Evolutionary conservation across 345 rosid species (phyloP).

Genomic region (Pseudoturritis turrita): DNA sequence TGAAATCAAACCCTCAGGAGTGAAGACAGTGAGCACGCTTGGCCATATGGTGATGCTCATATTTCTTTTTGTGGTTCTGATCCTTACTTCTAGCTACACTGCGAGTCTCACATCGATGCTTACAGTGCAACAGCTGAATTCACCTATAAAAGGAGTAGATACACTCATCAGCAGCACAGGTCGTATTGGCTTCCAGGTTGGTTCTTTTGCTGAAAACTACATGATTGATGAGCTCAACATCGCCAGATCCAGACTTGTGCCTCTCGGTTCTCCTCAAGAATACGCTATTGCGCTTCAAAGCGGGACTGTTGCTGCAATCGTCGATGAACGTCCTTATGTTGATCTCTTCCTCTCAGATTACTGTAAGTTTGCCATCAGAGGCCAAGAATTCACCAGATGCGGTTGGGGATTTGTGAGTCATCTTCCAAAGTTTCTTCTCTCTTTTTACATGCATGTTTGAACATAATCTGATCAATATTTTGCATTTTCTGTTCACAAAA

Average conservation of each 20-base stretch:
- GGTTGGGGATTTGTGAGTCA: conserved; percentile 96
- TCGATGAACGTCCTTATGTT: conserved; percentile 72
- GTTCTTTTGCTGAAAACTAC: conserved; percentile 75
- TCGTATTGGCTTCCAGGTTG: conserved; percentile 72
- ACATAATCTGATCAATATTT: background rate
- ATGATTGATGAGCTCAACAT: conserved; percentile 66
- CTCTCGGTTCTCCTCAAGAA: conserved; percentile 81
- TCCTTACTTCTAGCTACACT: conserved; percentile 83
- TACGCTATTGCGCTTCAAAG: conserved; percentile 59
- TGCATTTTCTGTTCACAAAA: background rate
- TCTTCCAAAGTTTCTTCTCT: background rate
- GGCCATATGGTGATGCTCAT: conserved; percentile 77
- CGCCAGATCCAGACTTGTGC: conserved; percentile 64
- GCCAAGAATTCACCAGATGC: conserved; percentile 69
- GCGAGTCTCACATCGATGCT: conserved; percentile 93
- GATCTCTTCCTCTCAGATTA: conserved; percentile 68
- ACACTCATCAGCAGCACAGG: conserved; percentile 50
- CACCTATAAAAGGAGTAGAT: conserved; percentile 81
- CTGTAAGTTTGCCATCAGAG: conserved; percentile 70
- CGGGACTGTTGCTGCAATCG: conserved; percentile 73
- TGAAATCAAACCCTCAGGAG: conserved; percentile 50
- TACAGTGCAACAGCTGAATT: conserved; percentile 79
- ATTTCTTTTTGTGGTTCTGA: conserved; percentile 85
- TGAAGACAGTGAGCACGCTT: conserved; percentile 69
- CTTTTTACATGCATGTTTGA: background rate